Conservation (phyloP, 2,329 filamentous ascomycete genomes). For the Eutypa lata region DNA sequence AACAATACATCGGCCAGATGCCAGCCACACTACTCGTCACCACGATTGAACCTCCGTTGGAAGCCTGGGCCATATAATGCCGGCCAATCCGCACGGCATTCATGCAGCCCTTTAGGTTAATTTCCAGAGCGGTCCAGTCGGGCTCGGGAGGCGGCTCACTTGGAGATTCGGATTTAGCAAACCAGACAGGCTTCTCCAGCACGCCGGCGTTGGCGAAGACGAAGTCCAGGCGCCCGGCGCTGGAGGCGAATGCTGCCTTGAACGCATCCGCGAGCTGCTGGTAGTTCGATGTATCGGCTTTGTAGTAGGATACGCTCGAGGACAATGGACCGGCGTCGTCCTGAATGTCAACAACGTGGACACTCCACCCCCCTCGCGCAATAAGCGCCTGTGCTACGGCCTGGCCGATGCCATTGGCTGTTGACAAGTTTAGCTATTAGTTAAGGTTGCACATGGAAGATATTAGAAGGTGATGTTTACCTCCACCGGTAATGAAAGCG, state of each 20-base stretch:
- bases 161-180: not conserved
- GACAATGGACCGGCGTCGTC: not conserved
- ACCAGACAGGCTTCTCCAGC: constrained; percentile 1
- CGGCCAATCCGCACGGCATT: constrained; percentile 1
- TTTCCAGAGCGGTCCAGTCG: not conserved
- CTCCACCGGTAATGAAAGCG: not conserved
- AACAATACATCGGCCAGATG: not conserved
- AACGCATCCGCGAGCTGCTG: not conserved
- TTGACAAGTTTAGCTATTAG: not conserved
- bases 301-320: not conserved
- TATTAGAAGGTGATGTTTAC: not conserved
- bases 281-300: not conserved
- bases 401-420: constrained; percentile 1
- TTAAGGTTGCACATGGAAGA: too few relatives aligned
- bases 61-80: constrained; percentile 1
- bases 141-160: constrained; percentile 2
- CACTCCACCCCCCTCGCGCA: not conserved
- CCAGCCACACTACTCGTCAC: not conserved
- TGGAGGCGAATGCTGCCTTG: not conserved
- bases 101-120: constrained; percentile 1
- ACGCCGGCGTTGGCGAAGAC: constrained; percentile 4
- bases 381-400: constrained; percentile 1
- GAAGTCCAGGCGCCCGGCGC: not conserved
- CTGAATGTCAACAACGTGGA: constrained; percentile 1
- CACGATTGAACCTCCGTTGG: not conserved